These are phyloP conservation scores for Aspergillus vadensis DNA, from an alignment of 2,329 filamentous ascomycete genomes.

Conservation along the genomic window DNA sequence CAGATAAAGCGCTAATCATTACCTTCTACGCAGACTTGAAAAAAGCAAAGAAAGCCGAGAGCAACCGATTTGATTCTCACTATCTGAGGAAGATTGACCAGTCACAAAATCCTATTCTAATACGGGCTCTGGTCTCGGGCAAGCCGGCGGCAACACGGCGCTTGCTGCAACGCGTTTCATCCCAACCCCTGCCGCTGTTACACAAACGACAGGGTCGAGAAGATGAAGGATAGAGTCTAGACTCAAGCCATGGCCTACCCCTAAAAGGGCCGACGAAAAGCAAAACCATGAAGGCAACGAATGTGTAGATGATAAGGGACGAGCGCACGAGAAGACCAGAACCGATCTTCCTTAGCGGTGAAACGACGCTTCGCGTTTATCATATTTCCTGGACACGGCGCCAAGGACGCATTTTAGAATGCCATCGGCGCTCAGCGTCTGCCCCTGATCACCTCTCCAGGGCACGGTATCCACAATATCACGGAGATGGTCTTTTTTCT, in stretches of 20 bases:
- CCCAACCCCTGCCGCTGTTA: background rate
- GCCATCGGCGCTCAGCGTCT: constrained; percentile 64
- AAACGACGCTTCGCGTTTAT: constrained; percentile 46
- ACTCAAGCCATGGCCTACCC: background rate
- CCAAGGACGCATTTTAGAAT: constrained; percentile 84
- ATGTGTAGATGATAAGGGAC: background rate
- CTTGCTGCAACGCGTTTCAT: constrained; percentile 15
- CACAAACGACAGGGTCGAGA: constrained; percentile 1
- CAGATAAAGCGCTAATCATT: constrained; percentile 1
- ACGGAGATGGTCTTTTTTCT: constrained; percentile 53
- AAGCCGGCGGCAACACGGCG: constrained; percentile 12
- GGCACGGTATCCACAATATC: constrained; percentile 94
- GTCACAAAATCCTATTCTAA: background rate
- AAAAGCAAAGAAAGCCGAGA: background rate
- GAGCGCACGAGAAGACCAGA: constrained; percentile 9
- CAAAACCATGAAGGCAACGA: constrained; percentile 8
- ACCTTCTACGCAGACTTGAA: background rate
- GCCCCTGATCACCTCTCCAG: constrained; percentile 58
- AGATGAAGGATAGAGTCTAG: background rate
- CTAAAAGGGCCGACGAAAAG: background rate
- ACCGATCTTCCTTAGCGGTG: constrained; percentile 12
- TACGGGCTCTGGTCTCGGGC: background rate
- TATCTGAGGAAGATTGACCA: background rate
- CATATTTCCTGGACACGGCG: constrained; percentile 68
- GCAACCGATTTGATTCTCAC: background rate